Evolutionary conservation across 2,329 filamentous ascomycete genomes (phyloP).

Genomic region (Corynespora cassiicola): DNA sequence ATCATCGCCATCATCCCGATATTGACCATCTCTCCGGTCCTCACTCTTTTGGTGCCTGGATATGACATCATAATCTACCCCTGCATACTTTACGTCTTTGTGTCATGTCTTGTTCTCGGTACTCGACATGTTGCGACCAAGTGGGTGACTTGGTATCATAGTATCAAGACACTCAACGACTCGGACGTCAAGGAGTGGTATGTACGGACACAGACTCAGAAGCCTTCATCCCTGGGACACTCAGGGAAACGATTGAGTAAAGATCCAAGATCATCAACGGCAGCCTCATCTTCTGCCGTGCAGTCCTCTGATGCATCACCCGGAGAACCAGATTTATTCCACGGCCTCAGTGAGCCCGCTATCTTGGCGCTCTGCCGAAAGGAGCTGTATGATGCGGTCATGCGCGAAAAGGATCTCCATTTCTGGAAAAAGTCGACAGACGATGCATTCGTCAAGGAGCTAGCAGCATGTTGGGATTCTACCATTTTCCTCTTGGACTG

Average conservation of each 20-base stretch:
- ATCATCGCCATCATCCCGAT: slow-evolving; percentile 64
- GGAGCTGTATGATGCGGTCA: slow-evolving; percentile 53
- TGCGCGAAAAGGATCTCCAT: slow-evolving; percentile 51
- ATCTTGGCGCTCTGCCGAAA: slow-evolving; percentile 56
- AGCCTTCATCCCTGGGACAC: slow-evolving; percentile 5
- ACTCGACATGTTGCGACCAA: slow-evolving; percentile 62
- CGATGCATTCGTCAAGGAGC: slow-evolving; percentile 56
- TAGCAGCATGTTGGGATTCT: slow-evolving; percentile 59
- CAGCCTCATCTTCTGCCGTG: slow-evolving; percentile 30
- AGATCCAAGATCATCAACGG: slow-evolving; percentile 26
- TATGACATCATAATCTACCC: slow-evolving; percentile 65
- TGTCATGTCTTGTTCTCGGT: slow-evolving; percentile 58
- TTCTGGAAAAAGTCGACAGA: slow-evolving; percentile 51
- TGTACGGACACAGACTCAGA: slow-evolving; percentile 34
- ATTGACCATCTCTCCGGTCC: slow-evolving; percentile 62
- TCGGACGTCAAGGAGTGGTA: slow-evolving; percentile 60
- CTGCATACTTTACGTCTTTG: slow-evolving; percentile 60
- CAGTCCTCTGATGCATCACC: slow-evolving; percentile 38
- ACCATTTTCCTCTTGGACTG: slow-evolving; percentile 62
- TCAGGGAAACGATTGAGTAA: slow-evolving; percentile 27
- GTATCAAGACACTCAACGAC: slow-evolving; percentile 58
- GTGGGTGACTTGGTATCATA: slow-evolving; percentile 66
- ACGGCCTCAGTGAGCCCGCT: slow-evolving; percentile 56
- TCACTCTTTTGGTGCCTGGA: slow-evolving; percentile 59
- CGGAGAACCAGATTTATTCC: slow-evolving; percentile 45